Evolutionary conservation across 257 asterid genomes (phyloP).

Genomic region (Solanum etuberosum): DNA sequence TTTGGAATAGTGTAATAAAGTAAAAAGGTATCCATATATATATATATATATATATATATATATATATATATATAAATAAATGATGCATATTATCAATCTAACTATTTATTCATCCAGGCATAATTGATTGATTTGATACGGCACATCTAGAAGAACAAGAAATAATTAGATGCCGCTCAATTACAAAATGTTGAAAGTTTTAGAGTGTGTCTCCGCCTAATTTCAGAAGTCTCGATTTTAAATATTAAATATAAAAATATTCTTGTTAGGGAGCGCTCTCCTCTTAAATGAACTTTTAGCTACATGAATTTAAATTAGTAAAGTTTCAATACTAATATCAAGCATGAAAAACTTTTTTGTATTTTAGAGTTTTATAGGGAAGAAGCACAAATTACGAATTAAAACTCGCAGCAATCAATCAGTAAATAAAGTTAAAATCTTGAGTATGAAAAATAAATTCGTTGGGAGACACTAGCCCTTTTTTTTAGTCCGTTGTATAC

Average conservation of each 20-base stretch:
- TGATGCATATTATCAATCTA: not conserved
- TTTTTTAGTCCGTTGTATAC: too few species aligned
- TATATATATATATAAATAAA: too few species aligned
- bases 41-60: too few species aligned
- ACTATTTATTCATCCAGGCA: not conserved
- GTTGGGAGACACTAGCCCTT: too few species aligned
- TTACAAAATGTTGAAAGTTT: not conserved
- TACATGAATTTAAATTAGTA: too few species aligned
- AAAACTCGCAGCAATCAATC: not conserved
- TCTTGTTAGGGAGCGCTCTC: rapidly evolving
- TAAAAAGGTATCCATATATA: too few species aligned
- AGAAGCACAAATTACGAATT: not conserved
- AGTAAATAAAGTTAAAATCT: too few species aligned
- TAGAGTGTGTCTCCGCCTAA: not conserved
- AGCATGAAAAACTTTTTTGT: not conserved
- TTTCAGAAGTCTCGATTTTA: not conserved
- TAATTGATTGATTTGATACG: not conserved
- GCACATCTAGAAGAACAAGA: not conserved
- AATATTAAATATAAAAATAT: too few species aligned
- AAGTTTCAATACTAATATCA: not conserved
- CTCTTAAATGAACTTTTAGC: not conserved
- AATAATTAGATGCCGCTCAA: not conserved
- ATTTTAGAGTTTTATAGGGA: not conserved
- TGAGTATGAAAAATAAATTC: too few species aligned
- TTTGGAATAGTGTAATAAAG: too few species aligned